Evolutionary conservation across 2,329 filamentous ascomycete species (phyloP).

Genomic region (Ophiostoma fasciatum): DNA sequence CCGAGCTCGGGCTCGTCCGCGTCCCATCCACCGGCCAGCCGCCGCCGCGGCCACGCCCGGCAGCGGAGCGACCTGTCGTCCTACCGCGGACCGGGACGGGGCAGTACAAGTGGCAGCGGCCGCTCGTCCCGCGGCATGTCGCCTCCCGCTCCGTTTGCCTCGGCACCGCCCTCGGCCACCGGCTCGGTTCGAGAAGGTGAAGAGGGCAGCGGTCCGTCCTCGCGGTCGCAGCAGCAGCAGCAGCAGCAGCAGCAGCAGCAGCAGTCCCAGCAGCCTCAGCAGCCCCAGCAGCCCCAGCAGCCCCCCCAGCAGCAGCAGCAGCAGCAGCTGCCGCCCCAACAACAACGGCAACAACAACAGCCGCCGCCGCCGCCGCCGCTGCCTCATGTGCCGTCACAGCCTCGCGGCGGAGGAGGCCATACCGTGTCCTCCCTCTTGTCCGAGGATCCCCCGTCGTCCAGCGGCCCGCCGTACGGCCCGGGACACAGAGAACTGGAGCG

Average conservation of each 20-base stretch:
- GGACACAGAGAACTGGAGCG: too few species aligned
- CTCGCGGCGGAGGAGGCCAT: conserved; percentile 22
- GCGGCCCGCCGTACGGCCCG: conserved; percentile 12
- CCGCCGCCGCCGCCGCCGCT: conserved; percentile 6
- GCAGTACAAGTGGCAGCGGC: neutral
- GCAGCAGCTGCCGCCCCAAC: conserved; percentile 8
- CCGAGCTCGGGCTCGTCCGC: conserved; percentile 27
- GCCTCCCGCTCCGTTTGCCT: conserved; percentile 17
- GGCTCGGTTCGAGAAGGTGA: conserved; percentile 20
- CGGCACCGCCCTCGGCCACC: conserved; percentile 19
- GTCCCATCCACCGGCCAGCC: conserved; percentile 36
- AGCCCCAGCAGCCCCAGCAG: conserved; percentile 12
- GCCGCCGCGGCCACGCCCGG: conserved; percentile 45
- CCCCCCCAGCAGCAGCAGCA: conserved; percentile 7
- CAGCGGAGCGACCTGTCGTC: conserved; percentile 50
- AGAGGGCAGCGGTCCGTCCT: conserved; percentile 14
- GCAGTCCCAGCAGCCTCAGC: conserved; percentile 13
- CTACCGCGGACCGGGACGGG: conserved; percentile 22
- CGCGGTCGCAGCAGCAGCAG: conserved; percentile 9
- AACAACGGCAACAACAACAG: too few species aligned
- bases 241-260: conserved; percentile 14
- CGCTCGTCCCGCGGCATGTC: conserved; percentile 18
- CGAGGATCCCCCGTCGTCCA: conserved; percentile 21
- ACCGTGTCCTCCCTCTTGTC: conserved; percentile 30
- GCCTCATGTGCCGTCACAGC: conserved; percentile 8